These are phyloP conservation scores for Lecanicillium sp. DNA, from an alignment of 2,329 filamentous ascomycete genomes.

Conservation along the genomic window DNA sequence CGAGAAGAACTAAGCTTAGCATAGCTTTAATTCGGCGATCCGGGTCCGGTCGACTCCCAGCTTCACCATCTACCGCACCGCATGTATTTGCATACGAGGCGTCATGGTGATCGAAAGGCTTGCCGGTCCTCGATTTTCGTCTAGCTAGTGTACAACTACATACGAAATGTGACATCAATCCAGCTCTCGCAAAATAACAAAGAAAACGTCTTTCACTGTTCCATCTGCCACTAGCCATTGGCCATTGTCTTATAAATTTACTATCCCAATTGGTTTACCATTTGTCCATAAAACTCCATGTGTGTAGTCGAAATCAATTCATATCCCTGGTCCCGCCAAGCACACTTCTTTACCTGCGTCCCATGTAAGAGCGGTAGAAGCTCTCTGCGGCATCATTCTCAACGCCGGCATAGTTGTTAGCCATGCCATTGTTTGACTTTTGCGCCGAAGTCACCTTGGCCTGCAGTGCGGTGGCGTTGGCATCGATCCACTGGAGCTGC, in stretches of 20 bases:
- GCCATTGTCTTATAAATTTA: constrained; percentile 6
- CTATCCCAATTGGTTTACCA: constrained; percentile 10
- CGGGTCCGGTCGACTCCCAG: not conserved
- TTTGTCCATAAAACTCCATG: constrained; percentile 9
- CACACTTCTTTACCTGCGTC: constrained; percentile 48
- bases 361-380: constrained; percentile 86
- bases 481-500: constrained; percentile 90
- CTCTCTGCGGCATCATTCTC: constrained; percentile 74
- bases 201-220: not conserved
- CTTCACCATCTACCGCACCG: not conserved
- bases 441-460: constrained; percentile 78
- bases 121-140: constrained; percentile 17
- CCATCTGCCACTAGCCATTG: not conserved
- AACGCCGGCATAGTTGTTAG: constrained; percentile 49
- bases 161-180: constrained; percentile 18
- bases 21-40: not conserved
- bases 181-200: constrained; percentile 13
- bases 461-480: constrained; percentile 73
- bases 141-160: constrained; percentile 36
- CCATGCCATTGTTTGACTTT: constrained; percentile 63
- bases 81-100: not conserved
- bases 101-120: not conserved
- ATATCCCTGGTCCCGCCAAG: not conserved
- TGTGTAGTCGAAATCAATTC: constrained; percentile 14
- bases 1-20: constrained; percentile 50